Conservation (phyloP, 495 filamentous ascomycete species). For the Annulohypoxylon nitens region DNA sequence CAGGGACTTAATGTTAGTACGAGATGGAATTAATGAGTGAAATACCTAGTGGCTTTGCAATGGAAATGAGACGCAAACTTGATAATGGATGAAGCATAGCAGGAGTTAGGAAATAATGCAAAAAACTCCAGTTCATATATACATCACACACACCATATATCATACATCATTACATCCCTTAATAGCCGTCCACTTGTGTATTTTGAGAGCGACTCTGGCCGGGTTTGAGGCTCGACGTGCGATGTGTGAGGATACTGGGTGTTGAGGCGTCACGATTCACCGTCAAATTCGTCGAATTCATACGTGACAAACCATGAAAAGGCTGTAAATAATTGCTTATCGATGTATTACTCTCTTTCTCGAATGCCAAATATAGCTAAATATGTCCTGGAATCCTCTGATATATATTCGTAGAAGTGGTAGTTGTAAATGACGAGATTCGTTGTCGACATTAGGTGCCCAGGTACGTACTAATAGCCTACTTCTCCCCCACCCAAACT, state of each 20-base stretch:
- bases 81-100: conserved; percentile 22
- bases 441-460: neutral
- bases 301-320: neutral
- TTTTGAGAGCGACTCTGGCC: too few species aligned
- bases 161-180: too few species aligned
- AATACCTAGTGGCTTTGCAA: conserved; percentile 11
- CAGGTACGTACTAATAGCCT: neutral
- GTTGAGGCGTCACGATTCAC: too few species aligned
- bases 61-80: conserved; percentile 13
- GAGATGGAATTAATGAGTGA: conserved; percentile 39
- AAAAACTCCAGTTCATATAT: conserved; percentile 28
- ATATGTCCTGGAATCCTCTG: too few species aligned
- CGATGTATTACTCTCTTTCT: too few species aligned
- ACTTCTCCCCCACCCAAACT: too few species aligned
- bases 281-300: neutral
- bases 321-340: too few species aligned
- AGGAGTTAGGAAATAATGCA: conserved; percentile 35
- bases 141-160: neutral
- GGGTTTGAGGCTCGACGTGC: too few species aligned
- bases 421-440: neutral
- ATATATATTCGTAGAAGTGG: neutral
- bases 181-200: too few species aligned
- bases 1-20: conserved; percentile 29
- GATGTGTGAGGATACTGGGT: neutral
- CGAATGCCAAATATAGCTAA: too few species aligned